Conservation (phyloP, 768 basidiomycete genomes). For the Hydnum rufescens region DNA sequence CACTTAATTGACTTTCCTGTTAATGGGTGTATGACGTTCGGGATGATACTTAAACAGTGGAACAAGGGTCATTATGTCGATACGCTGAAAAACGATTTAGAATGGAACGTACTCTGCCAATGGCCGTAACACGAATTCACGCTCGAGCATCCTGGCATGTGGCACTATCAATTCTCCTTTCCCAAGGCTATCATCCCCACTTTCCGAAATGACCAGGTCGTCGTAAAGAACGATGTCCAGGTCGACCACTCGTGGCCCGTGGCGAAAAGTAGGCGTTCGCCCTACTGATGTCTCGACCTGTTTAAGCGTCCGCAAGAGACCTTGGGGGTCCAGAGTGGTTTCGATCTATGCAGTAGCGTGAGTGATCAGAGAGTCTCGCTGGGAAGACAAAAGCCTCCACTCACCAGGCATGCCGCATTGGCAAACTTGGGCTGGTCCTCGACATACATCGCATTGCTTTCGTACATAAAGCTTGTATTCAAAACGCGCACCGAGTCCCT, state of each 20-base stretch:
- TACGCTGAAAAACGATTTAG: not conserved
- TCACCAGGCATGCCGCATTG: constrained; percentile 79
- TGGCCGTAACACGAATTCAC: constrained; percentile 85
- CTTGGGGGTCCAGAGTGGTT: constrained; percentile 41
- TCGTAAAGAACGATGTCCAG: constrained; percentile 75
- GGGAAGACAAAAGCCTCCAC: constrained; percentile 14
- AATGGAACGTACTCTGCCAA: constrained; percentile 51
- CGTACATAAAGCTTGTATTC: constrained; percentile 79
- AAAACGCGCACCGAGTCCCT: constrained; percentile 26
- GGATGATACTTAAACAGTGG: constrained; percentile 27
- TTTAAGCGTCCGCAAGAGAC: constrained; percentile 48
- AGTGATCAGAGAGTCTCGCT: not conserved
- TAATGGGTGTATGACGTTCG: constrained; percentile 1
- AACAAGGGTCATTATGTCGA: constrained; percentile 26
- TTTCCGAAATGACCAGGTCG: constrained; percentile 32
- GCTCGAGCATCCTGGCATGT: constrained; percentile 58
- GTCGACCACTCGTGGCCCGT: constrained; percentile 82
- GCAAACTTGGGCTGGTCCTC: constrained; percentile 73
- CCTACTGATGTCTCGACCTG: constrained; percentile 55
- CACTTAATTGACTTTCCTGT: not conserved
- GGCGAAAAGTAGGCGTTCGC: constrained; percentile 52
- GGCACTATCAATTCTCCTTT: constrained; percentile 62
- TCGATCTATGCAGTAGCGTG: constrained; percentile 51
- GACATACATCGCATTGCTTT: constrained; percentile 92
- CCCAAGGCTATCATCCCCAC: constrained; percentile 22